phyloP scores from a whole-genome alignment of 2,329 filamentous ascomycete genomes.

The Fusarium multiceps region DNA sequence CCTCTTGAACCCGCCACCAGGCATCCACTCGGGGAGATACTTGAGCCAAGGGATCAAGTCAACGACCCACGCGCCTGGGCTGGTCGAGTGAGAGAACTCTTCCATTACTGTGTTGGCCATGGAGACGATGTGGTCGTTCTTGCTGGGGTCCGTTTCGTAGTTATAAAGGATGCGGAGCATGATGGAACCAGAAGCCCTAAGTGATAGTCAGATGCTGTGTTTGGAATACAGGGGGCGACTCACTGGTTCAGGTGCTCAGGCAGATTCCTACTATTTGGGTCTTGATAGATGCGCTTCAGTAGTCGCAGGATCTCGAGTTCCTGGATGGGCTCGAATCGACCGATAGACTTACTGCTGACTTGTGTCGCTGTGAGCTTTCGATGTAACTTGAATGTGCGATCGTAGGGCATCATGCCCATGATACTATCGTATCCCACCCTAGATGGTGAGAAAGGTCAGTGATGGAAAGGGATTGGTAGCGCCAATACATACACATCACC shows the following conservation, averaged over 20 bases:
- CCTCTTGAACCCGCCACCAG: not conserved
- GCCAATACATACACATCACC: not conserved
- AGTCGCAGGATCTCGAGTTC: not conserved
- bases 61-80: constrained; percentile 13
- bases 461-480: not conserved
- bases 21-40: constrained; percentile 12
- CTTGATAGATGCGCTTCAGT: not conserved
- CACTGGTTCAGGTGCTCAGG: constrained; percentile 13
- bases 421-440: constrained; percentile 13
- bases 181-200: constrained; percentile 3
- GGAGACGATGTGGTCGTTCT: constrained; percentile 5
- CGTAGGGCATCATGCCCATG: constrained; percentile 26
- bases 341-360: constrained; percentile 19
- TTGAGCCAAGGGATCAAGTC: constrained; percentile 12
- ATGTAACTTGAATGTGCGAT: constrained; percentile 8
- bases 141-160: not conserved
- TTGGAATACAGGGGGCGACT: too few species aligned
- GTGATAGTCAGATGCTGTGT: not conserved
- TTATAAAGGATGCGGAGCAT: constrained; percentile 25
- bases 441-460: accelerated
- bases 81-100: constrained; percentile 16
- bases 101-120: constrained; percentile 21
- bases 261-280: not conserved
- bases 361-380: constrained; percentile 23
- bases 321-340: constrained; percentile 7